These are phyloP conservation scores for Penicillium hesseltinei DNA, from an alignment of 2,329 filamentous ascomycete species.

Conservation along the genomic window DNA sequence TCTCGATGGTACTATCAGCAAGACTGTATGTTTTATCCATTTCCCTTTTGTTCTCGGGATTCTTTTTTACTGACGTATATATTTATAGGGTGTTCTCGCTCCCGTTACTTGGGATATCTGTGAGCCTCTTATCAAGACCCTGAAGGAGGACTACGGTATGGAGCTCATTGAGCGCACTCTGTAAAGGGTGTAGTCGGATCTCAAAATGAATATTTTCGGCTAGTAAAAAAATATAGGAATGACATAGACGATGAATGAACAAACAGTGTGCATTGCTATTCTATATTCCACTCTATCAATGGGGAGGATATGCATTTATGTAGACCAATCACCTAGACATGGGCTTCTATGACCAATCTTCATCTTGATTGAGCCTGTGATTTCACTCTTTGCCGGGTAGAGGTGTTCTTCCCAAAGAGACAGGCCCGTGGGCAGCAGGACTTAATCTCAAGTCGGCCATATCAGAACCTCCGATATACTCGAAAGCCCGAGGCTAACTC, in stretches of 20 bases:
- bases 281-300: background rate
- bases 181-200: slow-evolving; percentile 23
- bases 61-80: background rate
- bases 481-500: background rate
- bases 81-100: slow-evolving; percentile 63
- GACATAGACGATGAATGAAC: slow-evolving; percentile 15
- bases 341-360: background rate
- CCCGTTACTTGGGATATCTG: slow-evolving; percentile 72
- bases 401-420: background rate
- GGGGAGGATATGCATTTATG: background rate
- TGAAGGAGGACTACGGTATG: slow-evolving; percentile 75
- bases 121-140: slow-evolving; percentile 70
- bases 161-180: slow-evolving; percentile 66
- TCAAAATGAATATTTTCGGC: background rate
- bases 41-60: background rate
- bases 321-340: background rate
- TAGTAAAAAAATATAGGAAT: slow-evolving; percentile 7
- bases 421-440: background rate
- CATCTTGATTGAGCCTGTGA: background rate
- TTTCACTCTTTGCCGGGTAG: background rate
- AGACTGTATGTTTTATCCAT: slow-evolving; percentile 48
- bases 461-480: background rate
- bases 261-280: slow-evolving; percentile 6
- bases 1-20: slow-evolving; percentile 68
- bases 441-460: background rate